phyloP scores from a whole-genome alignment of 1,139 yeast genomes.

The Pichia sp. region DNA sequence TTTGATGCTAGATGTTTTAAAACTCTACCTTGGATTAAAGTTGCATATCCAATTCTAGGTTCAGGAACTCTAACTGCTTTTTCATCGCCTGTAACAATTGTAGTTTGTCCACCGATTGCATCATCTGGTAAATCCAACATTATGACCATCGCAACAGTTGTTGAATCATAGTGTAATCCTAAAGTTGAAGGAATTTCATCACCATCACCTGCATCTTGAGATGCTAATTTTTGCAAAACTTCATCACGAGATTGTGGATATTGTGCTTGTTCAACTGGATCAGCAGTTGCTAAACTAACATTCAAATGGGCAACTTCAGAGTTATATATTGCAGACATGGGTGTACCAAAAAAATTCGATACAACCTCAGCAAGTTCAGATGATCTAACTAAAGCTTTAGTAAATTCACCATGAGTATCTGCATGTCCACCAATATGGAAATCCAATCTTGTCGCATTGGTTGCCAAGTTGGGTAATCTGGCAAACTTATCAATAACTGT shows the following conservation, averaged over 20 bases:
- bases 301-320: constrained; percentile 32
- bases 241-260: constrained; percentile 18
- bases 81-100: constrained; percentile 32
- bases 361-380: constrained; percentile 22
- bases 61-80: constrained; percentile 30
- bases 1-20: constrained; percentile 33
- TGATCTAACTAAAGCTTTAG: constrained; percentile 15
- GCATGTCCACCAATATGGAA: constrained; percentile 25
- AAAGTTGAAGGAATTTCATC: constrained; percentile 25
- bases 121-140: constrained; percentile 31
- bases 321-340: constrained; percentile 29
- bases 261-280: constrained; percentile 12
- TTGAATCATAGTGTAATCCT: constrained; percentile 34
- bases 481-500: constrained; percentile 28
- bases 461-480: constrained; percentile 30
- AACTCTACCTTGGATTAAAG: constrained; percentile 34
- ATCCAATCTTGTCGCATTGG: constrained; percentile 28
- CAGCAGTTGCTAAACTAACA: constrained; percentile 29
- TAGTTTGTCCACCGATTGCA: constrained; percentile 36
- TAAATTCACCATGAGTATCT: constrained; percentile 28
- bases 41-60: constrained; percentile 33
- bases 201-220: constrained; percentile 19
- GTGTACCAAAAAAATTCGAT: constrained; percentile 24
- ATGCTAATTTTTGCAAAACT: constrained; percentile 3
- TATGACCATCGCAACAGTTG: constrained; percentile 31